Evolutionary conservation across 2,329 filamentous ascomycete genomes (phyloP).

Genomic region (Pseudopyrenochaeta lycopersici): DNA sequence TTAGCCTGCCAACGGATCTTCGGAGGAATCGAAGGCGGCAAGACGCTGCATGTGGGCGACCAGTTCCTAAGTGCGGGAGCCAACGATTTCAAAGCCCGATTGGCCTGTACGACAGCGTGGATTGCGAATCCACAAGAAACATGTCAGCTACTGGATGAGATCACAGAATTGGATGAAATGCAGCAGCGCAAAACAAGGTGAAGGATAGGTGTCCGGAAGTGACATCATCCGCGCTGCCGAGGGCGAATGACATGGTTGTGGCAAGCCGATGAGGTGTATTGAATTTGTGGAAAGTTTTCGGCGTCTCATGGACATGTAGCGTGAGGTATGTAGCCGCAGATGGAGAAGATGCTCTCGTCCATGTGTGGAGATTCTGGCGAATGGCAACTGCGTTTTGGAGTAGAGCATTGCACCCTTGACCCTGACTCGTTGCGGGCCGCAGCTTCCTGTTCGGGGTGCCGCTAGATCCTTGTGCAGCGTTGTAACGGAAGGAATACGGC

Average conservation of each 20-base stretch:
- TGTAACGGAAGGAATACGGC: not conserved
- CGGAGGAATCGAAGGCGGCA: constrained; percentile 75
- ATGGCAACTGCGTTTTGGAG: constrained; percentile 7
- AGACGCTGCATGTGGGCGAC: constrained; percentile 92
- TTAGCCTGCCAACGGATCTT: constrained; percentile 92
- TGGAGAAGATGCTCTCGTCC: not conserved
- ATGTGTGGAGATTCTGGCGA: constrained; percentile 1
- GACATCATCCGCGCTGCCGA: not conserved
- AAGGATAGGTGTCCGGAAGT: not conserved
- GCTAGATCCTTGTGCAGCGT: constrained; percentile 8
- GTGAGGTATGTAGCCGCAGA: not conserved
- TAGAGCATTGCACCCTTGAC: constrained; percentile 3
- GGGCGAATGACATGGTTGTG: not conserved
- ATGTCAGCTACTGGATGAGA: constrained; percentile 85
- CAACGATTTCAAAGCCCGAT: constrained; percentile 95
- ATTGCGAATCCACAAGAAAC: constrained; percentile 94
- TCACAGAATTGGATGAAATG: constrained; percentile 59
- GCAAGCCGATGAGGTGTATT: too few relatives aligned
- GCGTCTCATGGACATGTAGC: not conserved
- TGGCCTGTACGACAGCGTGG: constrained; percentile 95
- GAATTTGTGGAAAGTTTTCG: not conserved
- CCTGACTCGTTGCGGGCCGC: constrained; percentile 25
- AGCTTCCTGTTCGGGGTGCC: constrained; percentile 16
- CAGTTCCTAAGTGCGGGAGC: constrained; percentile 90
- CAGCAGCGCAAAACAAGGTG: constrained; percentile 49